Evolutionary conservation across 768 basidiomycete species (phyloP).

Genomic region (Hypholoma fasciculare): DNA sequence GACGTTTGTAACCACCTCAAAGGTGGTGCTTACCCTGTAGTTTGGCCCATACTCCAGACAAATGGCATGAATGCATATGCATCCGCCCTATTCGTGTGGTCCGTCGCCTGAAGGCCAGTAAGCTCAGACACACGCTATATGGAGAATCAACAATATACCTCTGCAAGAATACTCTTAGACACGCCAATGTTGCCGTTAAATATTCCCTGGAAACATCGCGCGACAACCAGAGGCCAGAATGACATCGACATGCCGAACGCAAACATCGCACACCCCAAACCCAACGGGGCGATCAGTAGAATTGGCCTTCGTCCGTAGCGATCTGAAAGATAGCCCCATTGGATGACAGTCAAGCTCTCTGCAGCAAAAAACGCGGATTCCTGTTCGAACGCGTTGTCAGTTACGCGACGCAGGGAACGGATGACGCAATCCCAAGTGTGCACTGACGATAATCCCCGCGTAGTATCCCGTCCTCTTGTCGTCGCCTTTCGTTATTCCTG

Average conservation of each 20-base stretch:
- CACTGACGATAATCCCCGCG: conserved; percentile 37
- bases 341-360: too few species aligned
- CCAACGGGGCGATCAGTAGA: conserved; percentile 41
- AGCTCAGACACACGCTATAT: neutral
- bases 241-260: conserved; percentile 41
- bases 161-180: conserved; percentile 44
- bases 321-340: conserved; percentile 40
- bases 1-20: neutral
- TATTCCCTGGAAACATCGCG: conserved; percentile 34
- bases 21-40: conserved; percentile 25
- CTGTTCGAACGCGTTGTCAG: too few species aligned
- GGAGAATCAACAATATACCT: conserved; percentile 26
- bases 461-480: conserved; percentile 48
- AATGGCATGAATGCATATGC: conserved; percentile 34
- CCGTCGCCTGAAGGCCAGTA: conserved; percentile 4
- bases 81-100: conserved; percentile 34
- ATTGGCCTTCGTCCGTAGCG: conserved; percentile 43
- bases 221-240: conserved; percentile 30
- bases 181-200: conserved; percentile 43
- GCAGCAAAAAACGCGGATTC: too few species aligned
- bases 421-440: neutral
- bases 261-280: conserved; percentile 38
- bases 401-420: too few species aligned
- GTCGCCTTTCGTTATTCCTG: conserved; percentile 42
- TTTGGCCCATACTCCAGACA: conserved; percentile 34